These are phyloP conservation scores for Colletotrichum ledebouriae DNA, from an alignment of 2,329 filamentous ascomycete species.

Conservation along the genomic window DNA sequence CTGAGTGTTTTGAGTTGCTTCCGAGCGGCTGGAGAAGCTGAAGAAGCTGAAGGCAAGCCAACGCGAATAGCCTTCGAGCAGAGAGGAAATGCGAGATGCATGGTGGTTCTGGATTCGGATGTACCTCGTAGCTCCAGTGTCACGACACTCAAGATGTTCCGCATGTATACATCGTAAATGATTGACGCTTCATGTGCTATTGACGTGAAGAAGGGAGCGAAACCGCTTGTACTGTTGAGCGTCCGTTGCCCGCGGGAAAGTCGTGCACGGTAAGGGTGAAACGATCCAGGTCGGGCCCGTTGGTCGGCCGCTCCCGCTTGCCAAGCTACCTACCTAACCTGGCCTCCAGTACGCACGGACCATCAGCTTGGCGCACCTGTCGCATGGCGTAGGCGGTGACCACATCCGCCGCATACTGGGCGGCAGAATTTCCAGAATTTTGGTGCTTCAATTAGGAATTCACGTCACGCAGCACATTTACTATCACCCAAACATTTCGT, in stretches of 20 bases:
- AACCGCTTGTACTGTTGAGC: too few relatives aligned
- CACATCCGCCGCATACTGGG: not conserved
- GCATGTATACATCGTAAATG: too few relatives aligned
- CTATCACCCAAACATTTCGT: not conserved
- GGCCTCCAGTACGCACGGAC: not conserved
- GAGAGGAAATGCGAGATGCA: not conserved
- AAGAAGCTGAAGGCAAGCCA: not conserved
- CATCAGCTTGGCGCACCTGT: too few relatives aligned
- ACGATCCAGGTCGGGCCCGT: not conserved
- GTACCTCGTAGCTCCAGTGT: too few relatives aligned
- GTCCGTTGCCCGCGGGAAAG: too few relatives aligned
- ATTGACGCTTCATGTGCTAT: too few relatives aligned
- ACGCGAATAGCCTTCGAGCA: not conserved
- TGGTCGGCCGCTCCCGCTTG: slow-evolving; percentile 4
- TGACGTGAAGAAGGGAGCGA: too few relatives aligned
- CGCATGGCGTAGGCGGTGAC: slow-evolving; percentile 20
- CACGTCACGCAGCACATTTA: not conserved
- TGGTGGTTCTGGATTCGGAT: too few relatives aligned
- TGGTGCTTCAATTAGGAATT: slow-evolving; percentile 13
- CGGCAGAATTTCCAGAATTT: slow-evolving; percentile 40
- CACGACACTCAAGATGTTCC: too few relatives aligned
- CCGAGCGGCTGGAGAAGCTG: slow-evolving; percentile 8
- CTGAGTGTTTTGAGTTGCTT: slow-evolving; percentile 41
- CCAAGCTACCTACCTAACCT: not conserved
- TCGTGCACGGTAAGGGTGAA: not conserved